Conservation (phyloP, 1,284 basidiomycete species). For the Leccinum solheimii region DNA sequence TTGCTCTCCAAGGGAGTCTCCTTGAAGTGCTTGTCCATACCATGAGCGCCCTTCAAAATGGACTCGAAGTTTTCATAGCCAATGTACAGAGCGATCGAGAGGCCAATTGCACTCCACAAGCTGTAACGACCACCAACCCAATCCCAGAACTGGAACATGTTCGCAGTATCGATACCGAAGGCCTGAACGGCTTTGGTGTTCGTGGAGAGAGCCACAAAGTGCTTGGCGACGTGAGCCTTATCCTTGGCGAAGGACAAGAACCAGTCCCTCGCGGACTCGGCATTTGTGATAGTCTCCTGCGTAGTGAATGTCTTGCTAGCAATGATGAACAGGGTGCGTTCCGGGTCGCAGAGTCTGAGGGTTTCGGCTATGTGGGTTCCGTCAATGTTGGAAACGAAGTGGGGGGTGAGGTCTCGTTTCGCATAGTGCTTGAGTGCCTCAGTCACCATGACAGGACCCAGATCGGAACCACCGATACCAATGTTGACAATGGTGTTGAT, state of each 20-base stretch:
- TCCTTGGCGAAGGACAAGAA: conserved; percentile 86
- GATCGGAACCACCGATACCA: conserved; percentile 96
- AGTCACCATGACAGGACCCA: conserved; percentile 98
- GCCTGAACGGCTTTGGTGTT: conserved; percentile 92
- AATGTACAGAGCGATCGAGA: conserved; percentile 91
- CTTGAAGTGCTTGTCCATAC: conserved; percentile 97
- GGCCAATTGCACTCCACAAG: conserved; percentile 97
- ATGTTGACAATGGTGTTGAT: conserved; percentile 98
- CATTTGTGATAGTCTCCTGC: conserved; percentile 99
- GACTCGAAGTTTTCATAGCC: conserved; percentile 95
- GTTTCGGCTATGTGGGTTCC: conserved; percentile 97
- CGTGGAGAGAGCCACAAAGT: conserved; percentile 97
- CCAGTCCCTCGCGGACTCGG: conserved; percentile 91
- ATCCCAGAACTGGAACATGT: conserved; percentile 99
- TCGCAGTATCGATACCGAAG: conserved; percentile 91
- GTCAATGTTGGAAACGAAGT: conserved; percentile 98
- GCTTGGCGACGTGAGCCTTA: conserved; percentile 93
- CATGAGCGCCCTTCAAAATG: conserved; percentile 90
- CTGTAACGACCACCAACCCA: conserved; percentile 99
- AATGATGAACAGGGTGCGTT: conserved; percentile 96
- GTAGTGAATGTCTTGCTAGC: conserved; percentile 99
- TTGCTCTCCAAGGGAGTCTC: conserved; percentile 88
- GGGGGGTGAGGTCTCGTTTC: conserved; percentile 83
- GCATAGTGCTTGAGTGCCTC: conserved; percentile 95
- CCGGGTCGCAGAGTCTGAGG: conserved; percentile 80